Conservation (phyloP, 345 rosid species). For the Ricinus communis region DNA sequence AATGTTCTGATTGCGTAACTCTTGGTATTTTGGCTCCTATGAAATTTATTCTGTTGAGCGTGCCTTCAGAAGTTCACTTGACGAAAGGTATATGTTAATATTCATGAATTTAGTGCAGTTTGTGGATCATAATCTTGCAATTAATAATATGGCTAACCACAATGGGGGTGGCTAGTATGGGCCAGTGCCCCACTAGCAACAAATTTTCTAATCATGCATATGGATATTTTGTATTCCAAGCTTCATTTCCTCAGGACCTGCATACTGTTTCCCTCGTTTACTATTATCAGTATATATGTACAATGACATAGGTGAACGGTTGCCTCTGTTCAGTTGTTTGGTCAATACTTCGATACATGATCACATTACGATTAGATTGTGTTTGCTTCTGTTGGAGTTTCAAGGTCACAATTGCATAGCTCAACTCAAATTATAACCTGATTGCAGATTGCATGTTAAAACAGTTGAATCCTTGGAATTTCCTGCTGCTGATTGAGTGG, state of each 20-base stretch:
- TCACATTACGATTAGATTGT: background rate
- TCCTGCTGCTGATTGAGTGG: background rate
- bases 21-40: background rate
- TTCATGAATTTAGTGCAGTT: background rate
- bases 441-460: background rate
- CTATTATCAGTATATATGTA: background rate
- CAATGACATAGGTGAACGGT: background rate
- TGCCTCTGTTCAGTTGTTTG: background rate
- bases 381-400: background rate
- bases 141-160: background rate
- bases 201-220: too few species aligned
- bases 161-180: too few species aligned
- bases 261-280: background rate
- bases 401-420: background rate
- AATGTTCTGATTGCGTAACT: background rate
- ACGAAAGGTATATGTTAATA: background rate
- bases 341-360: background rate
- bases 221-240: too few species aligned
- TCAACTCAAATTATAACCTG: background rate
- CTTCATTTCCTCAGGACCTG: too few species aligned
- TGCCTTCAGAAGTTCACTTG: background rate
- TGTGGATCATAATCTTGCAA: background rate
- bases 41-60: background rate
- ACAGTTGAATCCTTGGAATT: conserved; percentile 3
- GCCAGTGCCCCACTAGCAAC: too few species aligned